Evolutionary conservation across 2,329 filamentous ascomycete genomes (phyloP), one percentile per base, ranked within the genome.

Genomic region (Fusarium miscanthi): DNA sequence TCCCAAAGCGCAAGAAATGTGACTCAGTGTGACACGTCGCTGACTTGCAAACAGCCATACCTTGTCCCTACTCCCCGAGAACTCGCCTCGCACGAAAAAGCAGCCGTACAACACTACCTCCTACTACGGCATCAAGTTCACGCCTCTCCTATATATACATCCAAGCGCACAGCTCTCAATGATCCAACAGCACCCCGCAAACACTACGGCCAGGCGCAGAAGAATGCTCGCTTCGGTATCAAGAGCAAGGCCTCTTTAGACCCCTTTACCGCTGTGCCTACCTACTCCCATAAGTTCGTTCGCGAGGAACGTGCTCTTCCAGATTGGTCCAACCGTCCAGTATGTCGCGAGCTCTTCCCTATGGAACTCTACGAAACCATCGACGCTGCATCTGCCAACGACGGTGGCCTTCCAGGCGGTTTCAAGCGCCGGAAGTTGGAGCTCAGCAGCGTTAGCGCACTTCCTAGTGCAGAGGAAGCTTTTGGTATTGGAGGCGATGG

Each of bases 201-300:
- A 68, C 80, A 76, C 78, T 90, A 90, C 80, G 87, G 87, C 73
- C 87, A 88, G 75, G 84, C 86, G n/a, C 88, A 90, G 80, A 81
- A 86, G 77, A 90, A 90, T 79, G 85, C 85, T 70, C 85, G 85
- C 60, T 90, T 87, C 80, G 86, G 84, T 68, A 80, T 86, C 74
- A 85, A 85, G 78, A 89, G 82, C 80, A 87, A 86, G 74, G 87
- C 87, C 41, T 88, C 86, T 17, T 75, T 87, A 54, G 88, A 90
- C 77, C 87, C 88, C 25, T 90, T 90, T 78, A 85, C 83, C n/a
- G 83, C 86, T 43, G 85, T 90, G 62, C 87, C 87, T n/a, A 86
- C 86, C 66, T 90, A 89, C 81, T 88, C 86, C 46, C 84, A 89
- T 73, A 84, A 85, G 63, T 89, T 90, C 76, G 81, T 84, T 40